phyloP scores from a whole-genome alignment of 129 eudicot genomes.

The Arctium minus region DNA sequence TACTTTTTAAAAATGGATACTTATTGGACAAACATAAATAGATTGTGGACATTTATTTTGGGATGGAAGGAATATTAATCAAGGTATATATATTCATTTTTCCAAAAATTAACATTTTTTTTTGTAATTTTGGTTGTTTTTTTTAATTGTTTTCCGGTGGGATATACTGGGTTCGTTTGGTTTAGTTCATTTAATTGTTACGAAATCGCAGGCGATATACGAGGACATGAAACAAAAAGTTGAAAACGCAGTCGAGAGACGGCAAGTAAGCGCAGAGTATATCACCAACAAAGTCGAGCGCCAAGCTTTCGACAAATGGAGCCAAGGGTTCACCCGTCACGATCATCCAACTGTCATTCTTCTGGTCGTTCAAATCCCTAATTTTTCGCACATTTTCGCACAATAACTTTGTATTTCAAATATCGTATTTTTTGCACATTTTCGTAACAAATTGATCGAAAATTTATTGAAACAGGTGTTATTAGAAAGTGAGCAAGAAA shows the following conservation, averaged over 20 bases:
- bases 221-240: conserved; percentile 42
- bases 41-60: too few relatives aligned
- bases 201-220: conserved; percentile 17
- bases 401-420: too few relatives aligned
- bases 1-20: too few relatives aligned
- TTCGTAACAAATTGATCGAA: too few relatives aligned
- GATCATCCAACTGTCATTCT: conserved; percentile 68
- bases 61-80: too few relatives aligned
- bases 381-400: too few relatives aligned
- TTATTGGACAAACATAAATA: too few relatives aligned
- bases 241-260: conserved; percentile 50
- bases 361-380: conserved; percentile 35
- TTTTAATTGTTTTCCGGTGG: background rate
- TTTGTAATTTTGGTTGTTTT: background rate
- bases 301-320: conserved; percentile 43
- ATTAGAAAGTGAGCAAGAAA: too few relatives aligned
- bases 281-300: conserved; percentile 24
- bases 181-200: background rate
- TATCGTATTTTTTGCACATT: too few relatives aligned
- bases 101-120: background rate
- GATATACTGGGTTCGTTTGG: background rate
- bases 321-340: conserved; percentile 34
- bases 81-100: background rate
- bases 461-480: too few relatives aligned
- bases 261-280: conserved; percentile 33